Evolutionary conservation across 768 basidiomycete genomes (phyloP), one percentile per base, ranked within the genome.

Genomic region (Phlebiopsis gigantea): DNA sequence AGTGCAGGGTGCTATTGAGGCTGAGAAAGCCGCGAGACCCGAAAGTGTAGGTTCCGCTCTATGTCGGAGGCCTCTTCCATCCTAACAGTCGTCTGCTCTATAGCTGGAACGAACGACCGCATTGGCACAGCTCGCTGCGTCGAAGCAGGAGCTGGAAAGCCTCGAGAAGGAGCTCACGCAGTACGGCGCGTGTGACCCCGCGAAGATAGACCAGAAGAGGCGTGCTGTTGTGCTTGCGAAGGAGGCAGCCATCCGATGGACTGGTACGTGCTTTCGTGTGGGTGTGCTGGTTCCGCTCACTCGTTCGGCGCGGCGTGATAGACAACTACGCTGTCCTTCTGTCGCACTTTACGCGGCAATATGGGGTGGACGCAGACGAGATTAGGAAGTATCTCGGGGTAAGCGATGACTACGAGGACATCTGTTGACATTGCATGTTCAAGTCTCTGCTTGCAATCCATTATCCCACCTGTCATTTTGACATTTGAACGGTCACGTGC

Each of bases 161-260:
- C 76, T 93, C 42, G 80, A 88, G 62, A 70, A 73, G 2, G 94
- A 97, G 66, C 79, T 94, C 2, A 75, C 74, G 39, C 81, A 82
- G 30, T 94, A 93, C 65, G 88, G 89, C 43, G 84, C 88, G 17
- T 93, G 89, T 54, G 91, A 97, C 71, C 93, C 93, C 0, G 79
- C 75, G 45, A 88, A 84, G 69, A 77, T 93, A 21, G 88, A 93
- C 65, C 84, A 87, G 67, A 88, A 85, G 67, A 83, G 79, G 49
- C 73, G 88, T 46, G 91, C 87, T 0, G 77, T 83, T 9, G 77
- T 80, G 50, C 75, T 94, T 14, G 91, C 89, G 2, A 90, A 87
- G 59, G 92, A 96, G 66, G 93, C 91, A 12, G 82, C 87, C 12
- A 67, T 86, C 22, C 83, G 91, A 14, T 94, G 93, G 90, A 98